Evolutionary conservation across 306 rosid species (phyloP), one percentile per base, ranked within the genome.

Genomic region (Biancaea sappan): DNA sequence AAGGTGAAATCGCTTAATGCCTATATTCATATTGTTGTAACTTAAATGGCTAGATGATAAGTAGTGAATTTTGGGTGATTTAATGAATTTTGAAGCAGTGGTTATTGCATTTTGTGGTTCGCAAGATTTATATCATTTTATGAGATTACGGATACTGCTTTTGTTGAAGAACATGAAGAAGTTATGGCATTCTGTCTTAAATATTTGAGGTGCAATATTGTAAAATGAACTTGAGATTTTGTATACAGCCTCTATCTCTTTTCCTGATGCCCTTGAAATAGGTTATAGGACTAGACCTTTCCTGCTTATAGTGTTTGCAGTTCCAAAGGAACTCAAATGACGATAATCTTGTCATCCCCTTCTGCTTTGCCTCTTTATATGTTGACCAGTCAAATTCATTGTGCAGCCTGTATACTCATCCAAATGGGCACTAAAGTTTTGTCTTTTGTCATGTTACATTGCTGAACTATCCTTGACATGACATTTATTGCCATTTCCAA

Each of bases 131-230:
- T 73, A 53, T 10, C 10, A 6, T 56, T 57, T 53, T 63, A 25
- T 35, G 52, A 60, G 56, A 56, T 50, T 70, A 44, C 58, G 53
- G 77, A 71, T 57, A 63, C 8, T 63, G 4, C 60, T 82, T 69
- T 28, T 8, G 65, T 54, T 56, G 19, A 22, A 16, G 6, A 32
- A 74, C 32, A 48, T 51, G 47, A 35, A 69, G 47, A 35, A 69
- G 24, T 54, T 62, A 69, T 43, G 52, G 9, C 34, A n/a, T 54
- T 62, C 47, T 28, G 8, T 34, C 53, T 34, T 5, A 12, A 50
- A 48, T 62, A 66, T 60, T 66, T 56, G 44, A 70, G 14, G 65
- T 48, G 69, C 58, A 29, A 16, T 51, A 29, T 70, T 21, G 21
- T 73, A 35, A 72, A 58, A 66, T 43, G 48, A 62, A 63, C 56